Conservation (phyloP, 129 eudicot species). For the Apium graveolens region DNA sequence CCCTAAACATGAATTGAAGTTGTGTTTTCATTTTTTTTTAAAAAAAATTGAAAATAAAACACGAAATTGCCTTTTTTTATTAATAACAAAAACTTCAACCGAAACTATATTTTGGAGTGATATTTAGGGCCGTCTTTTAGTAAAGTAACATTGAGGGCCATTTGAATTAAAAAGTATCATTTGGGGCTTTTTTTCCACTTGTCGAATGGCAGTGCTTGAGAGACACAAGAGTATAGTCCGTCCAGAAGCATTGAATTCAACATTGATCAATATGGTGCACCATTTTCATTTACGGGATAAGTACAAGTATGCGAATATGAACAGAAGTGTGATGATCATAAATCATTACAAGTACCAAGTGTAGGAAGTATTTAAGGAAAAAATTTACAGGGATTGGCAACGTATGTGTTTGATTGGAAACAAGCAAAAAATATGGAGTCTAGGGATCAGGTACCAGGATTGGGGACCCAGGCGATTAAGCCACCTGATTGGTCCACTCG, state of each 20-base stretch:
- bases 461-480: slow-evolving; percentile 60
- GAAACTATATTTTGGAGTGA: too few species aligned
- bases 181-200: too few species aligned
- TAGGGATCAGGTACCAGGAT: slow-evolving; percentile 71
- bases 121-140: too few species aligned
- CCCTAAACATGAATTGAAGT: too few species aligned
- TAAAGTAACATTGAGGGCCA: too few species aligned
- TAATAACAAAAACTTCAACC: too few species aligned
- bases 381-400: slow-evolving; percentile 69
- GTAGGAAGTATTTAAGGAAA: slow-evolving; percentile 80
- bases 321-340: slow-evolving; percentile 39
- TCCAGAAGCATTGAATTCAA: slow-evolving; percentile 47
- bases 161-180: too few species aligned
- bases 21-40: too few species aligned
- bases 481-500: slow-evolving; percentile 63
- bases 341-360: slow-evolving; percentile 91
- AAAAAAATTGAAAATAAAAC: too few species aligned
- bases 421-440: slow-evolving; percentile 47
- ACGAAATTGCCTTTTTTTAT: too few species aligned
- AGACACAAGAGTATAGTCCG: slow-evolving; percentile 77
- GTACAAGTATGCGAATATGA: slow-evolving; percentile 29
- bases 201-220: slow-evolving; percentile 48
- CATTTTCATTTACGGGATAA: slow-evolving; percentile 56
- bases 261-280: slow-evolving; percentile 70
- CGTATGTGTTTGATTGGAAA: slow-evolving; percentile 81